These are phyloP conservation scores for Lenwebbia sp. DNA, from an alignment of 345 rosid species.

Conservation along the genomic window DNA sequence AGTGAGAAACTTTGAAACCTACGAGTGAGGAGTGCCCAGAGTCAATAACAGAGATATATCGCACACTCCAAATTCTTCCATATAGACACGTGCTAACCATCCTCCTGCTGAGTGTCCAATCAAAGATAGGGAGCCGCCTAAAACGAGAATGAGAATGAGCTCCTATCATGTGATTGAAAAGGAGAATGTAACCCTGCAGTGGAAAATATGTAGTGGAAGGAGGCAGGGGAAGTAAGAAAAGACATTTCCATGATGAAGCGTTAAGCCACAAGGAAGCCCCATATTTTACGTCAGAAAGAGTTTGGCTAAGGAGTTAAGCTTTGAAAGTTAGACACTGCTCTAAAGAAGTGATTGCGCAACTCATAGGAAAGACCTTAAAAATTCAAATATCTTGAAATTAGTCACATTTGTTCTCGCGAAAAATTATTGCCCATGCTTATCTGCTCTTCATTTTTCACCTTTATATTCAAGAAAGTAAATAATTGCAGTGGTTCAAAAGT, in stretches of 20 bases:
- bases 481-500: neutral
- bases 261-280: neutral
- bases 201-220: neutral
- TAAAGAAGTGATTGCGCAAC: neutral
- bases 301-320: neutral
- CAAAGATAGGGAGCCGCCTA: constrained; percentile 57
- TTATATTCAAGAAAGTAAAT: neutral
- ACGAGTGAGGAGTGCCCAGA: constrained; percentile 96
- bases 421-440: neutral
- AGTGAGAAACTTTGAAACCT: constrained; percentile 20
- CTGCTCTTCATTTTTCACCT: neutral
- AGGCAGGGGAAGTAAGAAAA: neutral
- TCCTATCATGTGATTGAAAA: neutral
- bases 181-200: neutral
- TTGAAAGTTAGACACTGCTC: neutral
- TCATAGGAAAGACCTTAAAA: neutral
- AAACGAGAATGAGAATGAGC: neutral
- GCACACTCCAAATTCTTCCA: constrained; percentile 65
- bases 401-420: neutral
- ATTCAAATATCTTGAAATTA: neutral
- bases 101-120: constrained; percentile 98
- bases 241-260: neutral
- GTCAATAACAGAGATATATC: constrained; percentile 68
- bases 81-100: constrained; percentile 91
- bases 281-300: neutral